phyloP scores from a whole-genome alignment of 2,329 filamentous ascomycete genomes.

The Aspergillus cejpii region DNA sequence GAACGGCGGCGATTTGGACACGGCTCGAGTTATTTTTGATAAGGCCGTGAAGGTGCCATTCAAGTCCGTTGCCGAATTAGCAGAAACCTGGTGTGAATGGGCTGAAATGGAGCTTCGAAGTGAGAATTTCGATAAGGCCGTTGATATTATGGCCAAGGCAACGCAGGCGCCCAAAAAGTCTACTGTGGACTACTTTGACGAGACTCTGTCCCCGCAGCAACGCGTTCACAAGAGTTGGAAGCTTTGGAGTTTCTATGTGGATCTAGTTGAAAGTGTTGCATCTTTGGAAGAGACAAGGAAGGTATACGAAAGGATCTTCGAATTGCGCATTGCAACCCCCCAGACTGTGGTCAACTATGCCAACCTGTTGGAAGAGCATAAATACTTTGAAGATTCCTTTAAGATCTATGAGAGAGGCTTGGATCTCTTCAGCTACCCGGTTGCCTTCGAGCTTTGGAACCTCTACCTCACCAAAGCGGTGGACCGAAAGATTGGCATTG shows the following conservation, averaged over 20 bases:
- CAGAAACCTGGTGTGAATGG: constrained; percentile 99
- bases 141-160: constrained; percentile 94
- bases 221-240: constrained; percentile 99
- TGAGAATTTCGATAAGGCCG: constrained; percentile 90
- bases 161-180: constrained; percentile 94
- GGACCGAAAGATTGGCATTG: constrained; percentile 90
- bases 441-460: constrained; percentile 98
- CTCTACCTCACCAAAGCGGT: constrained; percentile 96
- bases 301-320: constrained; percentile 95
- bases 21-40: constrained; percentile 87
- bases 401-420: constrained; percentile 94
- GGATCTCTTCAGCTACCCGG: constrained; percentile 96
- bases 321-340: constrained; percentile 92
- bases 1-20: constrained; percentile 71
- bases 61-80: constrained; percentile 92
- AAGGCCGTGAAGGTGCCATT: constrained; percentile 97
- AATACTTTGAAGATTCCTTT: constrained; percentile 96
- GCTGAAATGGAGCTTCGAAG: constrained; percentile 95
- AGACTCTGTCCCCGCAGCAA: constrained; percentile 86
- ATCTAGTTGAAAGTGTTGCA: constrained; percentile 90
- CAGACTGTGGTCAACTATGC: constrained; percentile 99
- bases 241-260: constrained; percentile 98
- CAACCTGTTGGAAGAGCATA: constrained; percentile 86
- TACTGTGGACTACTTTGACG: constrained; percentile 99
- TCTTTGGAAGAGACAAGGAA: constrained; percentile 86